Conservation (phyloP, 768 basidiomycete genomes). For the Rhizopogon sp. region DNA sequence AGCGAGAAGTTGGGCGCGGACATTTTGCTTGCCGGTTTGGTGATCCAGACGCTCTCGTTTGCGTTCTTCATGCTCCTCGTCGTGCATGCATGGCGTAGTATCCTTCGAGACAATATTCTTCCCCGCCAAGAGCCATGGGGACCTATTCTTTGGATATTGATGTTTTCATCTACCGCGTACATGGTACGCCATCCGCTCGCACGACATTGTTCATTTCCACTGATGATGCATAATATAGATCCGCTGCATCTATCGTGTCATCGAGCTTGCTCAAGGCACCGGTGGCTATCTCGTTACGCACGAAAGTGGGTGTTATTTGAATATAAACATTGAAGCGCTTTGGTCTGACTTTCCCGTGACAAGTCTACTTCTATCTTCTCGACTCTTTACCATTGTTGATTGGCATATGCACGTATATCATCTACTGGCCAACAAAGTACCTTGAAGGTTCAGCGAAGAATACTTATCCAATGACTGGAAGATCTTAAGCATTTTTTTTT, state of each 20-base stretch:
- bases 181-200: conserved; percentile 13
- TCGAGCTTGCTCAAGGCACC: conserved; percentile 15
- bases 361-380: conserved; percentile 25
- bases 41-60: conserved; percentile 21
- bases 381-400: conserved; percentile 24
- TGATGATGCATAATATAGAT: conserved; percentile 9
- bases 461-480: background rate
- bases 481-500: background rate
- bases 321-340: background rate
- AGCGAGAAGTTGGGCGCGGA: conserved; percentile 6
- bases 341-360: background rate
- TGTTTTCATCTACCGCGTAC: conserved; percentile 20
- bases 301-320: conserved; percentile 13
- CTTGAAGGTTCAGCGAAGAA: conserved; percentile 1
- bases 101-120: conserved; percentile 7
- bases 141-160: conserved; percentile 12
- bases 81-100: conserved; percentile 2
- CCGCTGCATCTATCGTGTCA: conserved; percentile 25
- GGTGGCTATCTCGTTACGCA: conserved; percentile 17
- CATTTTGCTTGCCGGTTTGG: conserved; percentile 22
- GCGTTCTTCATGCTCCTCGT: conserved; percentile 15
- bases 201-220: background rate
- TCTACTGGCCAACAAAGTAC: conserved; percentile 25
- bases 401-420: conserved; percentile 16
- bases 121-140: conserved; percentile 14